These are phyloP conservation scores for Achaetomiella virescens DNA, from an alignment of 495 filamentous ascomycete species.

Conservation along the genomic window DNA sequence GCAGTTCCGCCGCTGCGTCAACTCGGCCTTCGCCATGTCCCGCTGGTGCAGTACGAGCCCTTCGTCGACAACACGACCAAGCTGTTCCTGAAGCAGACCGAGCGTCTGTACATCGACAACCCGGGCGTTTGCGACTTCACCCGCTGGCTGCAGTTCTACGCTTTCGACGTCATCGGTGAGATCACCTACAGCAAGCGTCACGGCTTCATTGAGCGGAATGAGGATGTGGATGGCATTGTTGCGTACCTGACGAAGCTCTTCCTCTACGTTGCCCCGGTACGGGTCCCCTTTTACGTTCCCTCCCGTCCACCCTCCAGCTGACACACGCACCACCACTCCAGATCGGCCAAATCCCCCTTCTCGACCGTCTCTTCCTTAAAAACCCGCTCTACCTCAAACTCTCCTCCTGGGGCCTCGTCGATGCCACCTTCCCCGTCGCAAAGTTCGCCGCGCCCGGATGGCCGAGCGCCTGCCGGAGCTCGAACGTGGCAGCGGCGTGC, in stretches of 20 bases:
- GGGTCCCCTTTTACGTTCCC: slow-evolving; percentile 23
- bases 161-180: slow-evolving; percentile 70
- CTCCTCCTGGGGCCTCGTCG: slow-evolving; percentile 44
- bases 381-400: slow-evolving; percentile 52
- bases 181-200: slow-evolving; percentile 61
- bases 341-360: slow-evolving; percentile 56
- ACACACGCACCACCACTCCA: slow-evolving; percentile 19
- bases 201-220: slow-evolving; percentile 56
- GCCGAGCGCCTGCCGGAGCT: slow-evolving; percentile 44
- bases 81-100: slow-evolving; percentile 57
- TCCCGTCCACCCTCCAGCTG: slow-evolving; percentile 20
- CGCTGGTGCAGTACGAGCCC: slow-evolving; percentile 67
- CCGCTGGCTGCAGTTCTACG: slow-evolving; percentile 71
- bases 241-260: slow-evolving; percentile 48
- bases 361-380: slow-evolving; percentile 56
- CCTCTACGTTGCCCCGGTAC: slow-evolving; percentile 56
- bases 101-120: slow-evolving; percentile 50
- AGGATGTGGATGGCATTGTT: slow-evolving; percentile 59
- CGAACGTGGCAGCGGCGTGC: slow-evolving; percentile 26
- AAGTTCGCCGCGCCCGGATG: slow-evolving; percentile 54
- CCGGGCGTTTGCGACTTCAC: slow-evolving; percentile 56
- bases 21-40: slow-evolving; percentile 67
- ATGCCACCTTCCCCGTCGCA: slow-evolving; percentile 56
- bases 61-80: slow-evolving; percentile 62
- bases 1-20: slow-evolving; percentile 61